Evolutionary conservation across 768 basidiomycete genomes (phyloP), one percentile per base, ranked within the genome.

Genomic region (Candolleomyces eurysporus): DNA sequence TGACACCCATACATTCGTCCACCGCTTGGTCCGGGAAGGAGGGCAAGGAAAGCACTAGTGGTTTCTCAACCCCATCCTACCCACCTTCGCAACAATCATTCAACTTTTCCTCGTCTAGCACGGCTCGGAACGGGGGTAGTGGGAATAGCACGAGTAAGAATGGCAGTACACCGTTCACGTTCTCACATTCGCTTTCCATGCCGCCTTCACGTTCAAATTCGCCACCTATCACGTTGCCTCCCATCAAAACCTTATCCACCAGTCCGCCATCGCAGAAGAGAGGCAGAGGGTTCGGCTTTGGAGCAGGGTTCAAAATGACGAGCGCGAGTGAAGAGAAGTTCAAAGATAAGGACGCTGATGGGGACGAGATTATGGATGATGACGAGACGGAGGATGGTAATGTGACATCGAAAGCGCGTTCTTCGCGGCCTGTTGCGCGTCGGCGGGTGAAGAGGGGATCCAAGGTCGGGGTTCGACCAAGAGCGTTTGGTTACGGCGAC

Each of bases 1-100:
- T 95, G 91, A 94, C 94, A 6, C 92, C 92, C 0, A 92, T 94
- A 43, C 82, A 82, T 21, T 66, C 76, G 43, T 72, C 74, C 39
- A 81, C 77, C 60, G 73, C 74, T 21, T 74, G 79, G 72, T 74
- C 62, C 75, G 69, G 61, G 58, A 68, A 64, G 16, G 63, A 64
- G 19, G 61, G 59, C 30, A 32, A 65, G 36, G 67, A 68, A 26
- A 60, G 69, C 61, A 67, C 69, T 52, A 67, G 65, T 48, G 68
- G 65, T 10, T 50, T 51, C 43, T 57, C 58, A 19, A 72, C 64
- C 17, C 67, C 56, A 53, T 63, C 68, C 59, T 68, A 59, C 64
- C 43, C 52, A 11, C 32, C 51, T 30, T 13, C 14, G 6, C 30
- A 53, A 53, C 36, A 31, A 39, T 30, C 14, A 21, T 22, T 22